Conservation (phyloP, 345 rosid species). For the Sonneratia alba region DNA sequence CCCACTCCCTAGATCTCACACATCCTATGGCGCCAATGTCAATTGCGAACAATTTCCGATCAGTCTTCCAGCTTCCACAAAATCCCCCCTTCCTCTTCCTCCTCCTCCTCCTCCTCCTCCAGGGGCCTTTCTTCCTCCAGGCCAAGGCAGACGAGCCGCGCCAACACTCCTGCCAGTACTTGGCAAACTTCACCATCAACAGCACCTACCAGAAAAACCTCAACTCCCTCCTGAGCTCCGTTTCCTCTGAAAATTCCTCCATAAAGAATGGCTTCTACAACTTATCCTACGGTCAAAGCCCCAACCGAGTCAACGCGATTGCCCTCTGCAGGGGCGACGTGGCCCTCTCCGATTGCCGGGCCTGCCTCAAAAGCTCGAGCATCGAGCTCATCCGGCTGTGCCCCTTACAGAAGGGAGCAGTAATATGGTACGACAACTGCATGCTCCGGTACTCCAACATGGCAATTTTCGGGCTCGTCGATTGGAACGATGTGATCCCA, state of each 20-base stretch:
- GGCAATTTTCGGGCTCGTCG: constrained; percentile 1
- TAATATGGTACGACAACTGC: constrained; percentile 25
- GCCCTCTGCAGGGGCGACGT: constrained; percentile 38
- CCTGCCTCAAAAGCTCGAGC: constrained; percentile 20
- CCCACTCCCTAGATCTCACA: too few species aligned
- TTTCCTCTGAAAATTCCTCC: constrained; percentile 18
- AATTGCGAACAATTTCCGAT: background rate
- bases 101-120: background rate
- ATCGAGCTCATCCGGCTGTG: constrained; percentile 2
- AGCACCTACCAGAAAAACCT: constrained; percentile 37
- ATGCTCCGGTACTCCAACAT: constrained; percentile 18
- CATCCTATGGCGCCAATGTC: too few species aligned
- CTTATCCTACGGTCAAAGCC: constrained; percentile 23
- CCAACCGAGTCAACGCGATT: constrained; percentile 25
- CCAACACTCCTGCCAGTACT: constrained; percentile 1
- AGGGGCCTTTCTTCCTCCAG: background rate
- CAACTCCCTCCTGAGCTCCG: constrained; percentile 21
- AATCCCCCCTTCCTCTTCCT: background rate
- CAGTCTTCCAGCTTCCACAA: background rate
- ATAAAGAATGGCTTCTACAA: constrained; percentile 27
- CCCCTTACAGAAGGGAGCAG: constrained; percentile 5
- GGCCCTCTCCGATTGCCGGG: constrained; percentile 17
- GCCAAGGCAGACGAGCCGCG: background rate
- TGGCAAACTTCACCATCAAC: constrained; percentile 23
- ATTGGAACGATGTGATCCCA: accelerated